Conservation (phyloP, 345 rosid genomes). For the Aquilaria malaccensis region DNA sequence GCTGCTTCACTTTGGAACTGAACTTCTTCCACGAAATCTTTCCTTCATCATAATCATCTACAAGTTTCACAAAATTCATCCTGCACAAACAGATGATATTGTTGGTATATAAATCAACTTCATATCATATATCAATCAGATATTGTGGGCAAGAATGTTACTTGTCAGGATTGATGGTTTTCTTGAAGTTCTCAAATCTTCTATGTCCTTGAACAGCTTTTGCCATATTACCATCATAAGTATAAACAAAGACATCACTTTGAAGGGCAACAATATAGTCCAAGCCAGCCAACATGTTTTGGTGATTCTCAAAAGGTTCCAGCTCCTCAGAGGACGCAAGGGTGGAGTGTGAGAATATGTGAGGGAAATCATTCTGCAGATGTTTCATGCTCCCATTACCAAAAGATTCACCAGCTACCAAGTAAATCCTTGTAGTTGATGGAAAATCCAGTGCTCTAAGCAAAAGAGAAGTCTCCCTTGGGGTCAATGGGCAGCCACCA, state of each 20-base stretch:
- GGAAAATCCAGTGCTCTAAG: conserved; percentile 78
- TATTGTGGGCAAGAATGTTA: conserved; percentile 18
- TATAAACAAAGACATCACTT: conserved; percentile 79
- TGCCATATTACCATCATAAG: conserved; percentile 97
- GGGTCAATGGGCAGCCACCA: conserved; percentile 92
- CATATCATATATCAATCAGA: neutral
- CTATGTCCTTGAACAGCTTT: conserved; percentile 97
- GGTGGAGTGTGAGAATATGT: conserved; percentile 79
- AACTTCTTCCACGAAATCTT: conserved; percentile 78
- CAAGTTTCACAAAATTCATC: conserved; percentile 76
- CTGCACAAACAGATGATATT: conserved; percentile 31
- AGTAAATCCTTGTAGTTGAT: conserved; percentile 71
- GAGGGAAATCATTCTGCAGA: conserved; percentile 59
- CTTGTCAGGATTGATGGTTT: conserved; percentile 89
- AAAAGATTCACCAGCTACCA: conserved; percentile 95
- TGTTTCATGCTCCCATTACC: conserved; percentile 82
- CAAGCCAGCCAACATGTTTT: conserved; percentile 90
- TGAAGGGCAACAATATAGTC: conserved; percentile 87
- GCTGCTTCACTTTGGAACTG: conserved; percentile 74
- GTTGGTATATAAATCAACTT: neutral
- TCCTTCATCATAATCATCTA: conserved; percentile 75
- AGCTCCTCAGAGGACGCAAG: conserved; percentile 73
- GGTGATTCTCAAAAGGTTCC: conserved; percentile 66
- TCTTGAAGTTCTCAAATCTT: conserved; percentile 77
- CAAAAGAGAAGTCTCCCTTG: conserved; percentile 86